phyloP scores from a whole-genome alignment of 2,329 filamentous ascomycete species.

The Penicillium sp. region DNA sequence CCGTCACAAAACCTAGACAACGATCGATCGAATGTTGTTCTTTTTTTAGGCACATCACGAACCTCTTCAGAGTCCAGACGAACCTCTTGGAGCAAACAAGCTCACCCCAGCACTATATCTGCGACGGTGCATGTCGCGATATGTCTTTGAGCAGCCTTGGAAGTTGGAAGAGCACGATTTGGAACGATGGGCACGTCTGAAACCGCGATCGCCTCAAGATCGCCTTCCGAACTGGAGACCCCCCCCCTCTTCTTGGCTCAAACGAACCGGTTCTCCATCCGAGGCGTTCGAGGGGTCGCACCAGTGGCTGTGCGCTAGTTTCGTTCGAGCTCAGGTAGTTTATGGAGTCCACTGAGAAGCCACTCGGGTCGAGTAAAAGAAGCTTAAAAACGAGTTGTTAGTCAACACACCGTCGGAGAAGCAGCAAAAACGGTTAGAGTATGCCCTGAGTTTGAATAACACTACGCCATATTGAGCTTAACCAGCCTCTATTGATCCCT shows the following conservation, averaged over 20 bases:
- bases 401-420: background rate
- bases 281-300: background rate
- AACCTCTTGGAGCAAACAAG: background rate
- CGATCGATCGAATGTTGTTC: conserved; percentile 2
- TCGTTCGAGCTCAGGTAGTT: conserved; percentile 15
- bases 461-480: conserved; percentile 9
- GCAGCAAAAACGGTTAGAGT: background rate
- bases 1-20: conserved; percentile 1
- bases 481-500: background rate
- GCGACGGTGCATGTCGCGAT: conserved; percentile 7
- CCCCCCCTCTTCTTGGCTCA: background rate
- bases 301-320: conserved; percentile 14
- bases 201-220: conserved; percentile 23
- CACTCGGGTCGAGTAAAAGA: conserved; percentile 1
- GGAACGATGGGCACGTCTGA: conserved; percentile 13
- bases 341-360: conserved; percentile 10
- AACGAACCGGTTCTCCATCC: conserved; percentile 20
- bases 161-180: conserved; percentile 1
- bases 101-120: conserved; percentile 8
- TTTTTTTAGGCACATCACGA: conserved; percentile 12
- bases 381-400: conserved; percentile 11
- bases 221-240: background rate
- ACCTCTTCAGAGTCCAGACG: conserved; percentile 5
- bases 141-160: conserved; percentile 10
- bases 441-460: conserved; percentile 7